These are phyloP conservation scores for Dendrobium chrysotoxum DNA, from an alignment of 106 monocot species.

Conservation along the genomic window DNA sequence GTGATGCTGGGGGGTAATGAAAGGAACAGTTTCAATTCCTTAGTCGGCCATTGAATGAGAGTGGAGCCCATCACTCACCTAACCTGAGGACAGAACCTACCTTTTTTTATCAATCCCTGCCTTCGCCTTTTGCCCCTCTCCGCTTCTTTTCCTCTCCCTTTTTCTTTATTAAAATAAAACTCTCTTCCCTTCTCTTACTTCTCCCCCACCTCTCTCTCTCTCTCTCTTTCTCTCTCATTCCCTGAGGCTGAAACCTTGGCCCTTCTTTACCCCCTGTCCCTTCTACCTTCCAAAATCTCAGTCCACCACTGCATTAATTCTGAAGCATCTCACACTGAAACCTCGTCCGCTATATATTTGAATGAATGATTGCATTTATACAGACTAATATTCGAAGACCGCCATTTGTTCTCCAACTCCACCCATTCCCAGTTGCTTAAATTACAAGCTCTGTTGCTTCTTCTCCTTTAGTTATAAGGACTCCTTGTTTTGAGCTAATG, in stretches of 20 bases:
- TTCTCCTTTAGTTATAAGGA: not conserved
- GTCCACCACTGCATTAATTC: slow-evolving; percentile 3
- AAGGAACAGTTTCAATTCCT: slow-evolving; percentile 8
- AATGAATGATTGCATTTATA: not conserved
- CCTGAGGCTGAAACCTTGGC: not conserved
- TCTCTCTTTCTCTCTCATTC: not conserved
- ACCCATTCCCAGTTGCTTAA: not conserved
- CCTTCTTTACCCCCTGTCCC: slow-evolving; percentile 1
- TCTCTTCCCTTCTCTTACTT: not conserved
- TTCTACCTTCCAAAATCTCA: not conserved
- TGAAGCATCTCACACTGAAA: not conserved
- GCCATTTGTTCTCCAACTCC: not conserved
- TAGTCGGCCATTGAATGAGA: slow-evolving; percentile 18
- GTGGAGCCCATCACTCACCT: slow-evolving; percentile 10
- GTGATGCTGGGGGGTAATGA: slow-evolving; percentile 2
- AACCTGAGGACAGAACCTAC: slow-evolving; percentile 14
- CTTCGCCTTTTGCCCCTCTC: slow-evolving; percentile 1
- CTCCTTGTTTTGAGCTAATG: not conserved
- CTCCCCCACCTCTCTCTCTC: not conserved
- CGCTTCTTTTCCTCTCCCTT: not conserved
- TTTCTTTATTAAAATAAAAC: slow-evolving; percentile 1
- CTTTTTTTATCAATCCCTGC: slow-evolving; percentile 13
- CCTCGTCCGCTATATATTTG: slow-evolving; percentile 7
- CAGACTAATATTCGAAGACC: not conserved
- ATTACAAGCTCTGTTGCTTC: not conserved